A percentile compares a stretch with the other conserved stretches of the same genome.
phyloP scores from a whole-genome alignment of 2,329 filamentous ascomycete species.

The Pseudohalonectria lignicola region DNA sequence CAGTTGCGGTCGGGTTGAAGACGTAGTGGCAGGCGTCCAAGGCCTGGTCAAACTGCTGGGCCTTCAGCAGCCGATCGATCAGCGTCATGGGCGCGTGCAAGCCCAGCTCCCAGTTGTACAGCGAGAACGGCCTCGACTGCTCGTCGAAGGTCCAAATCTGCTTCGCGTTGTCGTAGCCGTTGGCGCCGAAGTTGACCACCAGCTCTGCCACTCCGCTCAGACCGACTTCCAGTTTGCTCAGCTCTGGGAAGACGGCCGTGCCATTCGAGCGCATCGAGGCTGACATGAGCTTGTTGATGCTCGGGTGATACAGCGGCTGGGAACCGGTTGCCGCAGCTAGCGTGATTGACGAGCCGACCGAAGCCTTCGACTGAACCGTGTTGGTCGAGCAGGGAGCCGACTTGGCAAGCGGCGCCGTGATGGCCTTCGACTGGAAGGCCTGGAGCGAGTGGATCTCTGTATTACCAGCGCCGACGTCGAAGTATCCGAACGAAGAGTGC shows the following conservation, averaged over 20 bases:
- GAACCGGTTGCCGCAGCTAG: too few species aligned
- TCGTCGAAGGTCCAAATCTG: conserved; percentile 9
- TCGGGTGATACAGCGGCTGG: background rate
- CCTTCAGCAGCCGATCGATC: conserved; percentile 8
- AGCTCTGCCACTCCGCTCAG: too few species aligned
- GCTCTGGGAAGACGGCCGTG: too few species aligned
- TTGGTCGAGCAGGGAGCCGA: too few species aligned
- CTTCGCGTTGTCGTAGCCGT: background rate
- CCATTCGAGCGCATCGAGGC: background rate
- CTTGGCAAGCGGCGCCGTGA: too few species aligned
- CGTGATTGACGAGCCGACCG: too few species aligned
- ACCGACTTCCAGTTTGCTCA: too few species aligned
- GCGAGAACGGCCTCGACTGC: conserved; percentile 8
- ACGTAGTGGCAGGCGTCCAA: conserved; percentile 9
- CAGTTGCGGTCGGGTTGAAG: conserved; percentile 12
- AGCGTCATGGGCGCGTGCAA: conserved; percentile 11
- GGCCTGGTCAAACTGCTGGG: conserved; percentile 14
- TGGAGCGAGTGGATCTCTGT: background rate
- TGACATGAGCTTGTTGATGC: background rate
- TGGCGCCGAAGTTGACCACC: conserved; percentile 4
- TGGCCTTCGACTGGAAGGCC: background rate
- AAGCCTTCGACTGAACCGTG: too few species aligned
- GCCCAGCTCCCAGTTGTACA: conserved; percentile 20
- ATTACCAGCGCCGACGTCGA: too few species aligned
- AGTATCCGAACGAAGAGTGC: too few species aligned